Evolutionary conservation across 2,329 filamentous ascomycete genomes (phyloP), one percentile per base, ranked within the genome.

Genomic region (Ceratocystis ficicola): DNA sequence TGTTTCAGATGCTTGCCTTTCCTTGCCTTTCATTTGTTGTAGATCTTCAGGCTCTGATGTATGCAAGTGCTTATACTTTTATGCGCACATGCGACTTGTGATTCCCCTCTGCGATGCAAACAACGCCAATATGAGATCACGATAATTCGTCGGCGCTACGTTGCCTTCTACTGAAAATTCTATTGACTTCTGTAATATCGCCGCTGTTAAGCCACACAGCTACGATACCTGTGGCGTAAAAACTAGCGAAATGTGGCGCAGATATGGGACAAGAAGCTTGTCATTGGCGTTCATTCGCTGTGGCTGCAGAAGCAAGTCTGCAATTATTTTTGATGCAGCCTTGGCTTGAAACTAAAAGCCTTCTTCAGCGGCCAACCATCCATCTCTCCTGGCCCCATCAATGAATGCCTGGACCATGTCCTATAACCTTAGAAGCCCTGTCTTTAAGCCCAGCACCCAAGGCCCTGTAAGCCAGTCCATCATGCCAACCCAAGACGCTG

Each of bases 301-400:
- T 41, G 36, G 36, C 36, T 41, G 36, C 36, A 15, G 12, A 41
- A 41, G 36, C 36, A 41, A 15, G 36, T 4, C 12, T 15, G 30
- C 10, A 2, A 12, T 41, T 41, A 15, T 15, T 41, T 41, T 41
- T 12, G 3, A 41, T 41, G 36, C 36, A 15, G 36, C 36, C 36
- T 41, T 5, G 17, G 55, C 28, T 6, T 20, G 36, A 36, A 6
- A 59, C 55, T 10, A n/a, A 52, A 52, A n/a, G 30, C 28, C 22
- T 36, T 32, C n/a, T 32, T 57, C 30, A 5, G 17, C 7, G 55
- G 17, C 6, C 32, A 36, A 28, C 55, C 55, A 59, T 59, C 55
- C 55, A 59, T 59, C 55, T 59, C 36, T 59, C 32, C 55, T 30
- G 36, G 55, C 55, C 55, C 30, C 55, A 41, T 41, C 48, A 25